Base-by-base conservation (phyloP, 1,284 basidiomycete genomes). In the Earliella scabrosa region DNA sequence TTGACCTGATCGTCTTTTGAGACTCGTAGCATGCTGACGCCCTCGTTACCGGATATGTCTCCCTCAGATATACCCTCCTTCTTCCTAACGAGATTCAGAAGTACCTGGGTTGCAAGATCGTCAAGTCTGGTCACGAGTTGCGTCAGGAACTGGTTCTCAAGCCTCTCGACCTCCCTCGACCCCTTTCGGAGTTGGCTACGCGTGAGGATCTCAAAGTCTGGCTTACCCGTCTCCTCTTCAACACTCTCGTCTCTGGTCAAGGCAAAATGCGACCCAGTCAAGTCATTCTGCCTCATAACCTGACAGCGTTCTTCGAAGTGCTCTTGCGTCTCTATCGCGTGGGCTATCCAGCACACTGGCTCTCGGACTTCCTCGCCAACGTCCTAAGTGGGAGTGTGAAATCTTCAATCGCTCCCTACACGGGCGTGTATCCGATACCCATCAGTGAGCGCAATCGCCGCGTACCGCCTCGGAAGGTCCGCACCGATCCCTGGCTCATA, bases 241-340 rank as follows among this genome's bases (percentile, higher is more conserved):
- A 67, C 58, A 72, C 69, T 18, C 54, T 73, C 55, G 63, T 66
- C 40, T 69, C 71, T 31, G 71, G 70, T 16, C 32, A 16, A 3
- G n/a, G 32, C 32, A 16, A 34, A n/a, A n/a, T n/a, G n/a, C n/a
- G n/a, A n/a, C n/a, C n/a, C n/a, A n/a, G n/a, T n/a, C n/a, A n/a
- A n/a, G n/a, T n/a, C n/a, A n/a, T n/a, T n/a, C 65, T 72, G 58
- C 72, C 79, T 47, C 73, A 73, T 61, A 75, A 71, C 53, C 65
- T 77, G 45, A 70, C 71, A 45, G 68, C 71, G 18, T 70, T 76
- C 66, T 54, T 73, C 46, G 59, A 65, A 41, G 64, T 80, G 32
- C 67, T 77, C 53, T 63, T 75, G 39, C 70, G 73, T 55, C 70
- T 74, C 45, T 65, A 71, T 56, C 61, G 66, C 34, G 70, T 76